A percentile compares a stretch with the other conserved stretches of the same genome.
phyloP scores from a whole-genome alignment of 306 rosid genomes.

The Glycine soja region DNA sequence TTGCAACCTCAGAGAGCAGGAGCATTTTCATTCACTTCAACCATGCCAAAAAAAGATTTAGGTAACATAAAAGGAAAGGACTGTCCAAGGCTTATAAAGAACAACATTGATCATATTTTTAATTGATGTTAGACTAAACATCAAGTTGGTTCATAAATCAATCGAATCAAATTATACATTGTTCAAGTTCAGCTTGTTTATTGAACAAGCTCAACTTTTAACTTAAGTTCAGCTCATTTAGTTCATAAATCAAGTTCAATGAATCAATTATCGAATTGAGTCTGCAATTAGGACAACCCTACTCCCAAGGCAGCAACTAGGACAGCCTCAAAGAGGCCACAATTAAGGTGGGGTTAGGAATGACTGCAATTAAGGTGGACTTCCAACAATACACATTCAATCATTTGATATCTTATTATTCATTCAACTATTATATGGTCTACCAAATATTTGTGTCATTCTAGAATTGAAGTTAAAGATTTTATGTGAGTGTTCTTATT shows the following conservation, averaged over 20 bases:
- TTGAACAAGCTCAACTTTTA: too few relatives aligned
- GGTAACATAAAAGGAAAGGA: slow-evolving; percentile 46
- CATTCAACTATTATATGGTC: slow-evolving; percentile 10
- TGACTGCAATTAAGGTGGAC: not conserved
- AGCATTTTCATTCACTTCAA: slow-evolving; percentile 65
- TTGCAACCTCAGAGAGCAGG: slow-evolving; percentile 55
- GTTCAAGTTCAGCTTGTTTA: too few relatives aligned
- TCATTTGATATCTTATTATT: slow-evolving; percentile 1
- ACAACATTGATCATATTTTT: not conserved
- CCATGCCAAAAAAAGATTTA: slow-evolving; percentile 66
- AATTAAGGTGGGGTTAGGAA: not conserved
- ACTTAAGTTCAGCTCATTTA: too few relatives aligned
- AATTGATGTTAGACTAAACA: too few relatives aligned
- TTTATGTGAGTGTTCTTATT: not conserved
- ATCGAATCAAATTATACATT: too few relatives aligned
- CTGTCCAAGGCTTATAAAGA: not conserved
- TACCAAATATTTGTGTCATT: not conserved
- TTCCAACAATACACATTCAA: not conserved
- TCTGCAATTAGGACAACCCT: too few relatives aligned
- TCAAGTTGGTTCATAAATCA: too few relatives aligned
- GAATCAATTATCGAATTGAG: too few relatives aligned
- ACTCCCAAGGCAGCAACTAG: too few relatives aligned
- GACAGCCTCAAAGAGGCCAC: not conserved
- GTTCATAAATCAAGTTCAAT: too few relatives aligned
- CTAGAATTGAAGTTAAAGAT: not conserved